Percentiles rank a stretch among this genome's conserved stretches.
These are phyloP conservation scores for Aspergillus aculeatinus DNA, from an alignment of 2,329 filamentous ascomycete species.

Conservation along the genomic window DNA sequence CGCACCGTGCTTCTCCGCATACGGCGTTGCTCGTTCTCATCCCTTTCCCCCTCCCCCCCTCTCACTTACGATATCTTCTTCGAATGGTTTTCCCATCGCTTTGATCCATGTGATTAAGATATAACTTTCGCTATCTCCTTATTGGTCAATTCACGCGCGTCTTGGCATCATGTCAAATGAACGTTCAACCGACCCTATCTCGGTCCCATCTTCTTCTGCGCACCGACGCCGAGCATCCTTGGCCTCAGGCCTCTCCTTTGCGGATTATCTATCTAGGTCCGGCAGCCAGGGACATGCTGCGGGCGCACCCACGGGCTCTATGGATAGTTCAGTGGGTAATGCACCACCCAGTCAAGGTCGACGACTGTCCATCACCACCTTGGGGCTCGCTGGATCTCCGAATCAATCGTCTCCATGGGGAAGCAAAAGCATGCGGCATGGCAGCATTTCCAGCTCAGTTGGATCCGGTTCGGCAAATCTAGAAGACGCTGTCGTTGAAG, in stretches of 20 bases:
- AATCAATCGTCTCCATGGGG: constrained; percentile 53
- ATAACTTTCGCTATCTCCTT: neutral
- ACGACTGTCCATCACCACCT: constrained; percentile 70
- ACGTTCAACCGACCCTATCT: constrained; percentile 41
- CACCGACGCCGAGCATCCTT: constrained; percentile 50
- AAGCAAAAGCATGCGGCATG: constrained; percentile 57
- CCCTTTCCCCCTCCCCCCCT: neutral
- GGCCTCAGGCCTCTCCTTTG: constrained; percentile 40
- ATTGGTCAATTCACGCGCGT: neutral
- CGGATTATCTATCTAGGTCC: constrained; percentile 42
- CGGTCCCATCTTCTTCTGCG: constrained; percentile 34
- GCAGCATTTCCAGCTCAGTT: constrained; percentile 66
- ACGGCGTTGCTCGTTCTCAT: too few relatives aligned
- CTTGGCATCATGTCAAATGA: constrained; percentile 44
- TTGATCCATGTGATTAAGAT: neutral
- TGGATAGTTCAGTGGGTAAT: constrained; percentile 50
- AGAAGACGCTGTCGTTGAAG: constrained; percentile 57
- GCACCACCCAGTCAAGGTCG: constrained; percentile 56
- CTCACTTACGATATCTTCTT: neutral
- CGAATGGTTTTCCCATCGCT: neutral
- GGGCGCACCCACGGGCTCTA: constrained; percentile 45
- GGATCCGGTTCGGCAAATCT: constrained; percentile 43
- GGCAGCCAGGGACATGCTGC: constrained; percentile 20
- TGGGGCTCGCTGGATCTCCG: constrained; percentile 74
- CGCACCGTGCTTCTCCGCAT: too few relatives aligned